Evolutionary conservation across 257 asterid genomes (phyloP), one percentile per base, ranked within the genome.

Genomic region (Cordia subcordata): DNA sequence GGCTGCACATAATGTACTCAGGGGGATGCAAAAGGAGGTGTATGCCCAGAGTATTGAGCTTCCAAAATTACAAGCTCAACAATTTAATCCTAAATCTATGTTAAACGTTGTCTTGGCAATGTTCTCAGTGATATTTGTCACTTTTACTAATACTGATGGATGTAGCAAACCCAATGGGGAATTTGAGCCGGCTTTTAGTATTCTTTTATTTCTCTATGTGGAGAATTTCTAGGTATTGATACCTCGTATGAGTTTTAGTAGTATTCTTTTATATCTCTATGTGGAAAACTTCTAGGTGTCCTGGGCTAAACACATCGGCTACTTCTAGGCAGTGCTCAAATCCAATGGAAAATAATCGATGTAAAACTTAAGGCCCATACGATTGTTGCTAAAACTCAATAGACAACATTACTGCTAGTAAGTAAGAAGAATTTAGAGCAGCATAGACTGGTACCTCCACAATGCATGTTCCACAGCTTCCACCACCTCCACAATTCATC

Each of bases 401-500:
- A 44, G 6, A 20, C 38, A 44, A 42, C 8, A 13, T 13, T 58
- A 13, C 17, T 2, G 42, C 13, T 60, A 4, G 32, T 8, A 45
- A 45, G 32, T 18, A 51, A 14, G 52, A 37, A 4, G 37, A 62
- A 11, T 13, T 59, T 16, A 6, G 37, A 13, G 53, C 5, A 10
- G 35, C 64, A 4, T 46, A 44, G 45, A 44, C 20, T 20, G n/a
- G 51, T 78, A 90, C 96, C 96, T 87, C 96, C 39, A 87, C 94
- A 54, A 87, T 90, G 74, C 96, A 90, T 54, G 97, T 90, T 62
- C 97, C 96, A 53, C 97, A 90, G 54, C 88, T 87, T 44, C 97
- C 97, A 52, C 88, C 88, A 18, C 94, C 96, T 51, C 91, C 96
- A 56, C 96, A 87, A 13, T 87, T 87, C 96, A 87, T 84, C 64